Conservation (phyloP, 768 basidiomycete species). For the Infundibulicybe gibba region DNA sequence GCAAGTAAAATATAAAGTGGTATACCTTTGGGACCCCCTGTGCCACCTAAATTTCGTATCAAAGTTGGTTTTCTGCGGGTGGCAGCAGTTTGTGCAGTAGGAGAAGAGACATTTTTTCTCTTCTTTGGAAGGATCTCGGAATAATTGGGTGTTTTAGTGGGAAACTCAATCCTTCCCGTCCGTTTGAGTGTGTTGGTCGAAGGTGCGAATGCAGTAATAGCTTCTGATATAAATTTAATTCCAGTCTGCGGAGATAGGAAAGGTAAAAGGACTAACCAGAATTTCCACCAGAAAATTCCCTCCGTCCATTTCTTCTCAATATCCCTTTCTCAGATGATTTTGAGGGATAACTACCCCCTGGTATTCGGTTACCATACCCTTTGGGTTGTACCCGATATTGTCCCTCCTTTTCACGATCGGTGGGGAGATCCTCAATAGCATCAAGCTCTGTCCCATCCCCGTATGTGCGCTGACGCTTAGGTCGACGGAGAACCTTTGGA, state of each 20-base stretch:
- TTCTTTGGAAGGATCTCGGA: conserved; percentile 40
- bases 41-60: conserved; percentile 78
- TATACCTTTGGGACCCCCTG: conserved; percentile 70
- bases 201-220: conserved; percentile 27
- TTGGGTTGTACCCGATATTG: conserved; percentile 75
- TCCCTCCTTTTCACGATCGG: conserved; percentile 79
- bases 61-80: conserved; percentile 79
- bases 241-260: neutral
- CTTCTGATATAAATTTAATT: conserved; percentile 12
- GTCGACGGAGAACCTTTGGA: conserved; percentile 69
- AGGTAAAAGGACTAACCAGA: conserved; percentile 34
- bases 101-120: conserved; percentile 49
- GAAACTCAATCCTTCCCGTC: conserved; percentile 52
- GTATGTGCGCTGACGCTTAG: conserved; percentile 73
- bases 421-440: conserved; percentile 81
- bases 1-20: conserved; percentile 3
- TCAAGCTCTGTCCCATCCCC: conserved; percentile 92
- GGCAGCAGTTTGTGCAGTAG: conserved; percentile 27
- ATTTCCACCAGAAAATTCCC: conserved; percentile 35
- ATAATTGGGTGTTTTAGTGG: conserved; percentile 29
- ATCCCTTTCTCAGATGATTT: conserved; percentile 51
- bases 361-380: conserved; percentile 59
- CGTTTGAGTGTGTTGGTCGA: conserved; percentile 55
- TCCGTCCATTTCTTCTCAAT: conserved; percentile 52
- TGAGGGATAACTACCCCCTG: conserved; percentile 45